A percentile compares a stretch with the other conserved stretches of the same genome.
phyloP scores from a whole-genome alignment of 345 rosid genomes.

The Eucalyptus tenuipes region DNA sequence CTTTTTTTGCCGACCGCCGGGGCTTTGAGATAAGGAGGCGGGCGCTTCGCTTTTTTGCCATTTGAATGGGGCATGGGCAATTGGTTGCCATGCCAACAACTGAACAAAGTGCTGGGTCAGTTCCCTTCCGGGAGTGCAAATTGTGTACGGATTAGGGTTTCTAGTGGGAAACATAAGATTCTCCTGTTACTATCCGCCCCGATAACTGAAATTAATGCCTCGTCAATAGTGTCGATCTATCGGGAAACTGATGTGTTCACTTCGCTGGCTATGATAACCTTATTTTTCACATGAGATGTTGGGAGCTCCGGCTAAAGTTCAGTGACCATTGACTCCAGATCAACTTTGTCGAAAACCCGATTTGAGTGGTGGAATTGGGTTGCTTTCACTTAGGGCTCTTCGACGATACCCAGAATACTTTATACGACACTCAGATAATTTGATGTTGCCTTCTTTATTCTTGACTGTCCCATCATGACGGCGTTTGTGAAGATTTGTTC shows the following conservation, averaged over 20 bases:
- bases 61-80: neutral
- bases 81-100: neutral
- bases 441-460: neutral
- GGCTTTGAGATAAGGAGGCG: neutral
- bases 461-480: neutral
- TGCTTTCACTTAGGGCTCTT: neutral
- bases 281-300: neutral
- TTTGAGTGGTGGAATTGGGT: neutral
- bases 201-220: rapidly evolving
- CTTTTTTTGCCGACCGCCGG: neutral
- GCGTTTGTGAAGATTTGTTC: neutral
- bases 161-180: neutral
- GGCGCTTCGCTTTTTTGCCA: neutral
- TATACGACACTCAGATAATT: rapidly evolving
- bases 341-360: neutral
- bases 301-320: neutral
- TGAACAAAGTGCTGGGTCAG: neutral
- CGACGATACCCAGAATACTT: neutral
- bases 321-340: neutral
- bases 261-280: neutral
- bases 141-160: neutral
- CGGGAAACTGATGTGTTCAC: neutral
- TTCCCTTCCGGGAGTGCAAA: neutral
- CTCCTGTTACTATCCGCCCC: neutral
- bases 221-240: neutral